phyloP scores from a whole-genome alignment of 306 rosid genomes.

The Vicia villosa region DNA sequence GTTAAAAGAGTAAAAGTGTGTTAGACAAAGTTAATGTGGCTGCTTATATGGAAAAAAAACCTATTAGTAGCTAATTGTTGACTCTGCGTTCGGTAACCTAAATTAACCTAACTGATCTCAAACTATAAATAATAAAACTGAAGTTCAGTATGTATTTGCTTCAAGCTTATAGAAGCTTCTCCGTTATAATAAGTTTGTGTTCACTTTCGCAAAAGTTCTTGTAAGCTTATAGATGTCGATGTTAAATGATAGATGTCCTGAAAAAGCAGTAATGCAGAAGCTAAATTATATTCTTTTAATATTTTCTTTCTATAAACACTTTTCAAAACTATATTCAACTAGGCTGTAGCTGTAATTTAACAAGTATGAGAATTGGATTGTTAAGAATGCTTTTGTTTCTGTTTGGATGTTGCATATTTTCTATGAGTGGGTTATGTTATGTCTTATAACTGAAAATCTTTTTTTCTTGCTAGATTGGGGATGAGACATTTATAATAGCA shows the following conservation, averaged over 20 bases:
- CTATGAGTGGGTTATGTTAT: conserved; percentile 14
- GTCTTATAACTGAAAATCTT: conserved; percentile 37
- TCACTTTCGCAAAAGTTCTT: background rate
- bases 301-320: background rate
- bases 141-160: background rate
- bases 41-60: background rate
- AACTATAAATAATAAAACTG: background rate
- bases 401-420: conserved; percentile 18
- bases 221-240: background rate
- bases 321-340: background rate
- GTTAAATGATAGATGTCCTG: background rate
- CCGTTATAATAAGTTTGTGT: background rate
- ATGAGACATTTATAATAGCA: conserved; percentile 96
- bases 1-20: background rate
- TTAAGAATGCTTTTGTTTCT: conserved; percentile 30
- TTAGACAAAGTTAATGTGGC: background rate
- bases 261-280: background rate
- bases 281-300: background rate
- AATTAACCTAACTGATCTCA: background rate
- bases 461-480: conserved; percentile 82
- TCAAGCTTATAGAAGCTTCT: background rate
- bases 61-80: background rate
- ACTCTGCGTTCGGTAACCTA: background rate
- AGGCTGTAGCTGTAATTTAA: conserved; percentile 6
- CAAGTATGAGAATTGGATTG: conserved; percentile 11